These are phyloP conservation scores for Schwanniomyces pseudopolymorphus DNA, from an alignment of 805 yeast species.

Conservation along the genomic window DNA sequence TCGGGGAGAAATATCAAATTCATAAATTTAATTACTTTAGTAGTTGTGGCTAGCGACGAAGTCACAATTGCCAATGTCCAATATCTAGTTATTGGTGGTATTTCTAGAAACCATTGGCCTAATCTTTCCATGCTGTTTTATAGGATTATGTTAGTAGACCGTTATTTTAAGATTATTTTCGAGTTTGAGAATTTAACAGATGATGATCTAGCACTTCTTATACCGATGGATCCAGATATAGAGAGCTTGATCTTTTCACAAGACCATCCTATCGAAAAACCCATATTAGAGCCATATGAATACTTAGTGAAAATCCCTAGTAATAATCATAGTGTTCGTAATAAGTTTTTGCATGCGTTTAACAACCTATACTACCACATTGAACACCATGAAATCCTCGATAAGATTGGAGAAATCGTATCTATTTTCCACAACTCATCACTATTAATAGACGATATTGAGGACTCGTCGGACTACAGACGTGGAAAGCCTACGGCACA, in stretches of 20 bases:
- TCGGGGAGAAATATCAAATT: conserved; percentile 26
- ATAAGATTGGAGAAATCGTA: conserved; percentile 27
- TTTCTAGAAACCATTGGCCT: conserved; percentile 10
- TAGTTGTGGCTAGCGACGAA: conserved; percentile 18
- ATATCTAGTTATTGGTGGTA: conserved; percentile 22
- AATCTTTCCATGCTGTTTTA: conserved; percentile 13
- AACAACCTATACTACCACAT: conserved; percentile 33
- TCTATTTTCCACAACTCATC: conserved; percentile 36
- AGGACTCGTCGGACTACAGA: conserved; percentile 69
- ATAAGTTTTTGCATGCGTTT: conserved; percentile 31
- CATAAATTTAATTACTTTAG: conserved; percentile 15
- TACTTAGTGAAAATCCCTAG: conserved; percentile 34
- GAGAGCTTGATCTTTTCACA: conserved; percentile 5
- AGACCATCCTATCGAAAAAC: conserved; percentile 7
- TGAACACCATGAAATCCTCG: conserved; percentile 18
- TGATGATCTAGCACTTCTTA: neutral
- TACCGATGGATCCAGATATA: conserved; percentile 4
- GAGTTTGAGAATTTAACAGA: neutral
- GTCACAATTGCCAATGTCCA: conserved; percentile 28
- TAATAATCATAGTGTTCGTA: conserved; percentile 30
- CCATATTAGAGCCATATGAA: conserved; percentile 26
- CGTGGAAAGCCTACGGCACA: conserved; percentile 84
- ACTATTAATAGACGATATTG: conserved; percentile 76
- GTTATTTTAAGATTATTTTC: neutral
- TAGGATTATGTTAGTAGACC: neutral